phyloP scores from a whole-genome alignment of 345 rosid genomes.

The Citrus sinensis region DVS_A1.0 CM039167.1:7107501-7108000 shows the following conservation, averaged over 20 bases:
- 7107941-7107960: background rate
- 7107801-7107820: background rate
- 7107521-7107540: constrained; percentile 43
- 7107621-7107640: background rate
- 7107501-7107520: constrained; percentile 82
- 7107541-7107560: constrained; percentile 48
- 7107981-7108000: background rate
- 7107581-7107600: background rate
- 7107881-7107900: no score
- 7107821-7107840: background rate
- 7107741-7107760: background rate
- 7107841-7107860: background rate
- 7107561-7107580: background rate
- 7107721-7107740: background rate
- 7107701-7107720: background rate
- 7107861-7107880: background rate
- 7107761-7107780: background rate
- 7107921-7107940: background rate
- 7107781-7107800: background rate
- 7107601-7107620: background rate
- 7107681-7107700: background rate
- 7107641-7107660: background rate
- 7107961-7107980: background rate
- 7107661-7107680: background rate
- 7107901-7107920: background rate